A percentile compares a stretch with the other conserved stretches of the same genome.
These are phyloP conservation scores for Komagataea norvegica DNA, from an alignment of 1,139 yeast species.

Conservation along the genomic window DNA sequence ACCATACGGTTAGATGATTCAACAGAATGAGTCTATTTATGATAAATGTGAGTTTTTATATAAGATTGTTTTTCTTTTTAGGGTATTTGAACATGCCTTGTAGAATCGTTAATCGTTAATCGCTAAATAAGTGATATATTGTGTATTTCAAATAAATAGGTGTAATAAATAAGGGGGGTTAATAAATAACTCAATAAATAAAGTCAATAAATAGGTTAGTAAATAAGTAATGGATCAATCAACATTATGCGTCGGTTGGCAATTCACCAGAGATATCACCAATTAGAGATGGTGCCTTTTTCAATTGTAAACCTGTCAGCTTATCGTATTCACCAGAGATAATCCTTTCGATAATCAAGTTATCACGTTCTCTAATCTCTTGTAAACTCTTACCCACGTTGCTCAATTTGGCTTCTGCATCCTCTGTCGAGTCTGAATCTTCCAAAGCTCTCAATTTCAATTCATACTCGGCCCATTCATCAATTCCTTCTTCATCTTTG, in stretches of 20 bases:
- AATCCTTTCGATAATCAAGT: constrained; percentile 74
- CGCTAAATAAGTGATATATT: not conserved
- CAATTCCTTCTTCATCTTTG: constrained; percentile 41
- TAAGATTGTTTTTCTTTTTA: too few species aligned
- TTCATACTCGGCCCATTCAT: constrained; percentile 84
- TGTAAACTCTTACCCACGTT: constrained; percentile 51
- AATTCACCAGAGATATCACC: constrained; percentile 10
- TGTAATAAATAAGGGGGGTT: constrained; percentile 1
- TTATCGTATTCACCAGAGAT: constrained; percentile 83
- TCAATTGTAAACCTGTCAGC: constrained; percentile 57
- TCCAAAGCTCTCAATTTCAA: constrained; percentile 70
- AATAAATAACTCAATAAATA: constrained; percentile 10
- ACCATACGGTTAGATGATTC: not conserved
- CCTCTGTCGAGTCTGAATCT: constrained; percentile 52
- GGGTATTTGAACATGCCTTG: too few species aligned
- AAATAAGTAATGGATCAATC: constrained; percentile 4
- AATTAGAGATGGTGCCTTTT: constrained; percentile 7
- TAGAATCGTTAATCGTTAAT: too few species aligned
- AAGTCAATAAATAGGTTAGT: constrained; percentile 1
- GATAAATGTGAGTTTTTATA: too few species aligned
- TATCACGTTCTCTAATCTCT: constrained; percentile 68
- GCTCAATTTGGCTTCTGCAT: constrained; percentile 46
- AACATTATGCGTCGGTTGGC: not conserved
- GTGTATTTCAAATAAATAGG: constrained; percentile 3
- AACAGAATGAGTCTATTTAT: not conserved